Evolutionary conservation across 352 stramenopile species (phyloP).

Genomic region (Phytophthora sojae): DNA sequence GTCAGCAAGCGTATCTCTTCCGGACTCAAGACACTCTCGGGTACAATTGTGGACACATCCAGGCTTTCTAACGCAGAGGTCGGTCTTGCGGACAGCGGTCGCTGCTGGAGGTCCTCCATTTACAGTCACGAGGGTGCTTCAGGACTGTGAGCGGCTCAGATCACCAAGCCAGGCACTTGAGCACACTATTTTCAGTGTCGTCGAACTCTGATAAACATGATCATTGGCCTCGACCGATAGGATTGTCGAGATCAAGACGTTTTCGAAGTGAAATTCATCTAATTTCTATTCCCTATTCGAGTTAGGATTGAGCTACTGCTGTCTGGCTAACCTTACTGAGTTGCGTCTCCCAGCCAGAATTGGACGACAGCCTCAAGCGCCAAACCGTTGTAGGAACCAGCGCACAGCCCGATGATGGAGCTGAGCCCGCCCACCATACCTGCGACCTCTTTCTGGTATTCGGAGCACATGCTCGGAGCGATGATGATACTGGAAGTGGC

Average conservation of each 20-base stretch:
- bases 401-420: slow-evolving; percentile 78
- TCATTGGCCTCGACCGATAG: background rate
- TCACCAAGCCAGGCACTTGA: background rate
- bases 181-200: slow-evolving; percentile 21
- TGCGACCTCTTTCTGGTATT: slow-evolving; percentile 82
- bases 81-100: slow-evolving; percentile 11
- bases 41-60: slow-evolving; percentile 43
- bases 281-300: slow-evolving; percentile 20
- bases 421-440: slow-evolving; percentile 78
- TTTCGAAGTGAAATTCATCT: background rate
- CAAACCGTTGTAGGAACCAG: slow-evolving; percentile 80
- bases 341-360: slow-evolving; percentile 38
- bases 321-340: background rate
- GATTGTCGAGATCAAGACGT: background rate
- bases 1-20: slow-evolving; percentile 62
- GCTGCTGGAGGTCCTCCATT: slow-evolving; percentile 28
- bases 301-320: background rate
- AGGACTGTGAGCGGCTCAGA: background rate
- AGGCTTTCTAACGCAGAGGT: slow-evolving; percentile 24
- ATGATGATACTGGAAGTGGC: slow-evolving; percentile 83
- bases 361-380: slow-evolving; percentile 74
- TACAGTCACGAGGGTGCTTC: background rate
- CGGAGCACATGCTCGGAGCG: slow-evolving; percentile 72
- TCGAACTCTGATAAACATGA: background rate
- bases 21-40: slow-evolving; percentile 48